Evolutionary conservation across 768 basidiomycete species (phyloP).

Genomic region (Trichaptum fuscoviolaceum): DNA sequence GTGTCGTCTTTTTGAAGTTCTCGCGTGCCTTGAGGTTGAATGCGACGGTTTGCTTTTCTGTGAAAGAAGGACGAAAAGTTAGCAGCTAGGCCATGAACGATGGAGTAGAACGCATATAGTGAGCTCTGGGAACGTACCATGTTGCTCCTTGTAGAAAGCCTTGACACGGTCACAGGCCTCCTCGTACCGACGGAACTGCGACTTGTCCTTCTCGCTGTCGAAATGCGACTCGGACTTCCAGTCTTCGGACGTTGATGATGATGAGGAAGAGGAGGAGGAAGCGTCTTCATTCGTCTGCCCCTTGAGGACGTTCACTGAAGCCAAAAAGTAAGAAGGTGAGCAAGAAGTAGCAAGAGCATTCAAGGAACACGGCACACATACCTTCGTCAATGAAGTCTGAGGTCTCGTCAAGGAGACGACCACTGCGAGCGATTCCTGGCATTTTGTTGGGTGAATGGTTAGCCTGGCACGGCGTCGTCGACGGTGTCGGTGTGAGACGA

Average conservation of each 20-base stretch:
- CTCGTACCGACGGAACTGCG: conserved; percentile 15
- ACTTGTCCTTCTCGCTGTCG: conserved; percentile 15
- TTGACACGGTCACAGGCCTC: conserved; percentile 17
- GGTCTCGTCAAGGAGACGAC: conserved; percentile 11
- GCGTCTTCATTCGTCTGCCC: conserved; percentile 2
- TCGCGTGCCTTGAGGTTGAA: conserved; percentile 79
- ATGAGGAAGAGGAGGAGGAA: conserved; percentile 3
- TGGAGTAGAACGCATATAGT: neutral
- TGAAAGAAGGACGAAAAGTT: neutral
- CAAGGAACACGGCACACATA: conserved; percentile 4
- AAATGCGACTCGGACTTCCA: conserved; percentile 8
- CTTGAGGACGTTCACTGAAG: conserved; percentile 16
- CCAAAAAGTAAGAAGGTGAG: neutral
- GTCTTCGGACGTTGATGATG: neutral
- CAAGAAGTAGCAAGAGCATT: neutral
- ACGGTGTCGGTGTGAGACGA: neutral
- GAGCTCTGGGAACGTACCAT: conserved; percentile 6
- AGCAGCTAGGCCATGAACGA: neutral
- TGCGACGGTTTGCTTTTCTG: conserved; percentile 83
- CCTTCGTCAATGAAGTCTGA: conserved; percentile 16
- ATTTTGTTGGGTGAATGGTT: neutral
- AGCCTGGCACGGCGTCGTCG: neutral
- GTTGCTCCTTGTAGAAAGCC: conserved; percentile 15
- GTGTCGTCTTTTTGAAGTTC: conserved; percentile 59
- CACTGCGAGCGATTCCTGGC: conserved; percentile 18